Conservation (phyloP, 495 filamentous ascomycete species). For the Poronia punctata region DNA sequence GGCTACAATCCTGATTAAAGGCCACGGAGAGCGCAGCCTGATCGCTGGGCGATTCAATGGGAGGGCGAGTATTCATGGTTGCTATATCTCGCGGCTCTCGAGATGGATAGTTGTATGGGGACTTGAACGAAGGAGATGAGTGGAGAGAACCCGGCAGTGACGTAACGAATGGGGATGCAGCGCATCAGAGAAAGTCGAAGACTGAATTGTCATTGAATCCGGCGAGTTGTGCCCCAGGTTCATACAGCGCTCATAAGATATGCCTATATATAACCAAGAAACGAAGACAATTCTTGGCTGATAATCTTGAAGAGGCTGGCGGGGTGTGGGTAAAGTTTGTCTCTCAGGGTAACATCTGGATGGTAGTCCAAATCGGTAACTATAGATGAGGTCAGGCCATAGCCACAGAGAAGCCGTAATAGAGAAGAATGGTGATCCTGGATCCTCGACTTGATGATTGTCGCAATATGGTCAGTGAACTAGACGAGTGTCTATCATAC, state of each 20-base stretch:
- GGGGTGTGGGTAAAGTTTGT: too few species aligned
- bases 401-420: too few species aligned
- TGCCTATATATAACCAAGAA: neutral
- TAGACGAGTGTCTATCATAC: too few species aligned
- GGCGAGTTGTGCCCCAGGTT: slow-evolving; percentile 3
- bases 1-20: slow-evolving; percentile 82
- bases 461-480: too few species aligned
- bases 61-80: slow-evolving; percentile 83
- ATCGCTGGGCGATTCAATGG: slow-evolving; percentile 68
- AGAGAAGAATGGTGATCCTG: too few species aligned
- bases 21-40: slow-evolving; percentile 74
- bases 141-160: slow-evolving; percentile 7
- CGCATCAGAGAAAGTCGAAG: slow-evolving; percentile 2
- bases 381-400: too few species aligned
- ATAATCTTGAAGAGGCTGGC: too few species aligned
- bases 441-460: too few species aligned
- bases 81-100: slow-evolving; percentile 5
- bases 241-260: slow-evolving; percentile 1
- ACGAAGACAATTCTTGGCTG: too few species aligned
- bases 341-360: too few species aligned
- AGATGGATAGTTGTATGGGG: neutral
- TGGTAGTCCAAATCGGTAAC: too few species aligned
- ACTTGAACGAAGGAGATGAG: neutral
- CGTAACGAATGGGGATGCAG: slow-evolving; percentile 11
- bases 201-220: slow-evolving; percentile 9